These are phyloP conservation scores for Tubosaeta sp. DNA, from an alignment of 768 basidiomycete genomes.

Conservation along the genomic window DNA sequence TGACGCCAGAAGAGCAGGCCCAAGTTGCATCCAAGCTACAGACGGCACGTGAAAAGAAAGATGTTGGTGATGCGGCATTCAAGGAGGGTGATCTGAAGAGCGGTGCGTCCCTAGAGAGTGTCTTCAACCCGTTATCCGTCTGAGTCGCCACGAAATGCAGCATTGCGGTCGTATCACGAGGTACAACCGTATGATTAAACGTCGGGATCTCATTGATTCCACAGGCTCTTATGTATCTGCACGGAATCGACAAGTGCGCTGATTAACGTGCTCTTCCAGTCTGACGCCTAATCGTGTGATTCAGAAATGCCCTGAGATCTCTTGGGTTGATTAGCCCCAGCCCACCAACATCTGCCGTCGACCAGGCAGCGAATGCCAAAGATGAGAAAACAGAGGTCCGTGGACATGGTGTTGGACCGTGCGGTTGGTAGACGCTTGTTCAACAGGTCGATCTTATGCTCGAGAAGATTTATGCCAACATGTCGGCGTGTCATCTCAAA, in stretches of 20 bases:
- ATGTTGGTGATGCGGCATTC: constrained; percentile 62
- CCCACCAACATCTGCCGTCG: constrained; percentile 17
- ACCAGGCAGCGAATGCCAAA: constrained; percentile 29
- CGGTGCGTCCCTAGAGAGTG: constrained; percentile 38
- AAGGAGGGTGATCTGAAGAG: constrained; percentile 57
- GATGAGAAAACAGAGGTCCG: constrained; percentile 67
- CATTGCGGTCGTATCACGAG: constrained; percentile 69
- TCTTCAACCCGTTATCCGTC: neutral
- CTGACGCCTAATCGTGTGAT: constrained; percentile 1
- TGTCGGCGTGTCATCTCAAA: constrained; percentile 82
- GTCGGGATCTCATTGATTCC: constrained; percentile 7
- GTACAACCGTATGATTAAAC: constrained; percentile 34
- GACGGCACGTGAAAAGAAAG: constrained; percentile 65
- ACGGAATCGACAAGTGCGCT: constrained; percentile 74
- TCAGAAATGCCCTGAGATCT: constrained; percentile 53
- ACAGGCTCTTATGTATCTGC: constrained; percentile 67
- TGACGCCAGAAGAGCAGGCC: constrained; percentile 17
- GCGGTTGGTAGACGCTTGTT: neutral
- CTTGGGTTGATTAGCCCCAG: constrained; percentile 36
- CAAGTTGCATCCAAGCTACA: constrained; percentile 48
- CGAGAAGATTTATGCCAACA: constrained; percentile 82
- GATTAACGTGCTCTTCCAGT: neutral
- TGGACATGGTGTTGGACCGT: neutral
- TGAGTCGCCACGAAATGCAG: constrained; percentile 34
- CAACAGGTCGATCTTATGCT: constrained; percentile 65